Evolutionary conservation across 352 stramenopile species (phyloP), one percentile per base, ranked within the genome.

Genomic region (Blastocystis sp.): DNA sequence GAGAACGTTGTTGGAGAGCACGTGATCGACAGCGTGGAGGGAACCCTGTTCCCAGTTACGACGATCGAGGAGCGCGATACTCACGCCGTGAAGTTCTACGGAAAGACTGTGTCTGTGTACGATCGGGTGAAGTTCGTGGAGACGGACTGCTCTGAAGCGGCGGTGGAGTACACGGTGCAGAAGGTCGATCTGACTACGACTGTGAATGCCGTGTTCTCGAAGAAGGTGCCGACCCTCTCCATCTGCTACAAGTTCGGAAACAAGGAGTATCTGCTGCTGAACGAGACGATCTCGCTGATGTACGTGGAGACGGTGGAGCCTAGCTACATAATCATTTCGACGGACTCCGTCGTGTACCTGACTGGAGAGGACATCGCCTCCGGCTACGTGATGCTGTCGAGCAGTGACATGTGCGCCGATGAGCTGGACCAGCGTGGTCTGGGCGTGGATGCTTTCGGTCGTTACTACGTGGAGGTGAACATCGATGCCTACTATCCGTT

Each of bases 111-210:
- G 50, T 41, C 20, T 29, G 34, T 45, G 50, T 37, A 18, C 3
- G 73, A 84, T 43, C 64, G 47, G 47, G 73, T 84, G 73, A 84
- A 84, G 50, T 84, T 84, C 34, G 73, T 84, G 45, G 50, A 68
- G 73, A 23, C 34, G n/a, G 41, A 41, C 39, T 84, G 73, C 34
- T n/a, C 29, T 13, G 73, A 66, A 55, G 73, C 47, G 45, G 73
- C 73, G 11, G 23, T 29, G 50, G 73, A 66, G 73, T 84, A 84
- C 29, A 23, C 15, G 20, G 54, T 84, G 50, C n/a, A 20, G 39
- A 37, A 34, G 54, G 53, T 43, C 15, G 53, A 84, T 45, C 13
- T 43, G 73, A 84, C 37, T 50, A 53, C 39, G 50, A 26, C 54
- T 8, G 50, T 64, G 73, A 47, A 43, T 13, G 73, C 54, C 18